Evolutionary conservation across 805 yeast genomes (phyloP).

Genomic region (Blastobotrys attinorum): DNA sequence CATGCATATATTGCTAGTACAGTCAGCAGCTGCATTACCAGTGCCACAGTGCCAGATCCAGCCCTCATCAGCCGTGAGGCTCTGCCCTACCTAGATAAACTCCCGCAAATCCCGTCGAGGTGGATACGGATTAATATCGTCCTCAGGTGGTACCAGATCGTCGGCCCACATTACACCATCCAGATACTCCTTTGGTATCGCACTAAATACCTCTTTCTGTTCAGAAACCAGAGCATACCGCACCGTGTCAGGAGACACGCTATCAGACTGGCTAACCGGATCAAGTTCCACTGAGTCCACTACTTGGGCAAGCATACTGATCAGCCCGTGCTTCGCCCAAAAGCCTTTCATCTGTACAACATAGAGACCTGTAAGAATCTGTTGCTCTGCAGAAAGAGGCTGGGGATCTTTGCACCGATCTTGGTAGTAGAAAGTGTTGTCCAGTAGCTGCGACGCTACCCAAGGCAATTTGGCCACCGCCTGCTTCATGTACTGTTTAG

Average conservation of each 20-base stretch:
- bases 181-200: constrained; percentile 16
- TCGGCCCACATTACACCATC: constrained; percentile 18
- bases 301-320: constrained; percentile 11
- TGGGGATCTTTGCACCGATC: constrained; percentile 8
- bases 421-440: constrained; percentile 30
- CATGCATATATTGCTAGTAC: no score
- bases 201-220: constrained; percentile 14
- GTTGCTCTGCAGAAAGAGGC: constrained; percentile 17
- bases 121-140: constrained; percentile 11
- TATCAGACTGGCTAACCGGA: constrained; percentile 3
- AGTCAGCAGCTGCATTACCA: no score
- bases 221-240: constrained; percentile 22
- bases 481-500: constrained; percentile 37
- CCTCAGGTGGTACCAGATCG: constrained; percentile 21
- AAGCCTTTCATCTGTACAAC: constrained; percentile 15
- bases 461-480: constrained; percentile 55
- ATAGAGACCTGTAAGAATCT: constrained; percentile 16
- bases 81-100: not conserved
- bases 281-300: constrained; percentile 2
- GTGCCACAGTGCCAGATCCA: no score
- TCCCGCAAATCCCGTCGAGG: not conserved
- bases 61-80: no score
- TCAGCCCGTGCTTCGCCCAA: constrained; percentile 16
- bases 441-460: constrained; percentile 44
- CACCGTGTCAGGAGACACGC: constrained; percentile 15